A percentile compares a stretch with the other conserved stretches of the same genome.
These are phyloP conservation scores for Euphorbia pulcherrima DNA, from an alignment of 345 rosid genomes.

Conservation along the genomic window DNA sequence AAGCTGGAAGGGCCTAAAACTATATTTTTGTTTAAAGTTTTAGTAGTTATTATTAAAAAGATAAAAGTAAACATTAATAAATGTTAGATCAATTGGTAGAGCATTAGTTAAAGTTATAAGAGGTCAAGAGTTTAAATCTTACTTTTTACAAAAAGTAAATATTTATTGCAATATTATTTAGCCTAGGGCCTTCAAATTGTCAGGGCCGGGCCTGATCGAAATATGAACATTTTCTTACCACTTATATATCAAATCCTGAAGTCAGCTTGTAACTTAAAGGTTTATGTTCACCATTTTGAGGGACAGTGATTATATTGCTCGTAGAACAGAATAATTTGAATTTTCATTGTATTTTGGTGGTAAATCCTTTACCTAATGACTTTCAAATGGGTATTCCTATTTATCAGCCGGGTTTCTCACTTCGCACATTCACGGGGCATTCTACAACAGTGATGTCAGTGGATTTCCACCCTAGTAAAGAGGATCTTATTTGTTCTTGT, in stretches of 20 bases:
- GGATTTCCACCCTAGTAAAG: constrained; percentile 66
- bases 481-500: constrained; percentile 65
- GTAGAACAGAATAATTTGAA: not conserved
- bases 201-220: too few species aligned
- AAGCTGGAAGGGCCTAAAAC: too few species aligned
- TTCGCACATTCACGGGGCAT: constrained; percentile 55
- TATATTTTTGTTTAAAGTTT: too few species aligned
- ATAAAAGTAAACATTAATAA: too few species aligned
- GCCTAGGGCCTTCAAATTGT: too few species aligned
- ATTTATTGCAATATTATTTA: too few species aligned
- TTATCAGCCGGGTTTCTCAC: constrained; percentile 54
- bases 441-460: constrained; percentile 58
- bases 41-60: too few species aligned
- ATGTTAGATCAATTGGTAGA: too few species aligned
- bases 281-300: not conserved
- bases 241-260: not conserved
- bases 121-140: too few species aligned
- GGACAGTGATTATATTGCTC: not conserved
- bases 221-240: too few species aligned
- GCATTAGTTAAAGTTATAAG: too few species aligned
- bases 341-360: not conserved
- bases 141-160: too few species aligned
- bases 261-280: constrained; percentile 1
- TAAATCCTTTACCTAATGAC: not conserved
- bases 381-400: constrained; percentile 9